Evolutionary conservation across 208 protist genomes (phyloP).

Genomic region (Borovskyia barvae): DNA sequence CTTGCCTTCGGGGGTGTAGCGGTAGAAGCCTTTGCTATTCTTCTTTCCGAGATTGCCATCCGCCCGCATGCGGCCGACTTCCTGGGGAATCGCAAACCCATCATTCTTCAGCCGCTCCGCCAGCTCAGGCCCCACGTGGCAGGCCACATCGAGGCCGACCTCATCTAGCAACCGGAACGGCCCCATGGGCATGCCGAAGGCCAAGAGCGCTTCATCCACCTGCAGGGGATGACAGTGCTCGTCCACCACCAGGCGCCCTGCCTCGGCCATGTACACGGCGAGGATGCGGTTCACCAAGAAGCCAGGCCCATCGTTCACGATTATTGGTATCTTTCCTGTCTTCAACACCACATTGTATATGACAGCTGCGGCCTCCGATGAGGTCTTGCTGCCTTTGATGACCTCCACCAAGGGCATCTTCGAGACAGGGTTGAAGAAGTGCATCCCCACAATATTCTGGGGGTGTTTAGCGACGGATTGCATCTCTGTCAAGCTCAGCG

Average conservation of each 20-base stretch:
- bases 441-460: conserved; percentile 91
- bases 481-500: conserved; percentile 89
- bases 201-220: conserved; percentile 73
- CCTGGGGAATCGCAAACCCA: conserved; percentile 54
- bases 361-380: conserved; percentile 59
- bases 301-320: conserved; percentile 85
- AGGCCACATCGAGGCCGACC: conserved; percentile 90
- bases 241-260: conserved; percentile 50
- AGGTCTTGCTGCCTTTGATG: conserved; percentile 81
- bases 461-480: conserved; percentile 70
- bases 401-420: conserved; percentile 95
- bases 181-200: conserved; percentile 93
- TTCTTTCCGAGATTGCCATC: conserved; percentile 84
- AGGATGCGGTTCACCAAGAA: conserved; percentile 89
- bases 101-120: conserved; percentile 53
- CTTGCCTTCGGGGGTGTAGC: conserved; percentile 75
- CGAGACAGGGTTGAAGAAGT: conserved; percentile 94
- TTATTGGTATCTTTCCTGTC: conserved; percentile 92
- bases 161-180: conserved; percentile 90
- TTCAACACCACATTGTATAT: conserved; percentile 76
- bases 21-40: conserved; percentile 87
- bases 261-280: conserved; percentile 86
- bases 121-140: conserved; percentile 72
- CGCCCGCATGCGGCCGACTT: conserved; percentile 55
- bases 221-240: conserved; percentile 54